phyloP scores from a whole-genome alignment of 2,329 filamentous ascomycete genomes.

The Remersonia thermophila region DNA sequence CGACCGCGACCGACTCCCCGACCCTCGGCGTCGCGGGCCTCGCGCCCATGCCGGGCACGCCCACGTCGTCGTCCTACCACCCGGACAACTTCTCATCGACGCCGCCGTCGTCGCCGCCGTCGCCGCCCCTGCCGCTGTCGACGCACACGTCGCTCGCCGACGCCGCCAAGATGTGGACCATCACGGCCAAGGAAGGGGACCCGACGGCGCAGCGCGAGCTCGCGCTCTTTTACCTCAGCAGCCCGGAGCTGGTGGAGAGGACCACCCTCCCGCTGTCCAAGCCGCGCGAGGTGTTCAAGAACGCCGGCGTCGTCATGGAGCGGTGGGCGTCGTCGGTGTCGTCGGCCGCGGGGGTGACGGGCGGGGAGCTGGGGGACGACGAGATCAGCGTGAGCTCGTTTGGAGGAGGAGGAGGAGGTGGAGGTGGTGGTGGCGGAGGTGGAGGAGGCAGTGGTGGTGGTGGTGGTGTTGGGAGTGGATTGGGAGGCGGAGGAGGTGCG shows the following conservation, averaged over 20 bases:
- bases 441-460: too few relatives aligned
- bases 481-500: slow-evolving; percentile 17
- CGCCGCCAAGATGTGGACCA: slow-evolving; percentile 79
- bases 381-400: background rate
- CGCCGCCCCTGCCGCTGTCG: slow-evolving; percentile 33
- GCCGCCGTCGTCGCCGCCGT: slow-evolving; percentile 26
- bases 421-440: slow-evolving; percentile 19
- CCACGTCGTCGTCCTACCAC: background rate
- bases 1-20: slow-evolving; percentile 9
- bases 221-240: slow-evolving; percentile 83
- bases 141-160: slow-evolving; percentile 59
- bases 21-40: slow-evolving; percentile 8
- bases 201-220: slow-evolving; percentile 84
- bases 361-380: slow-evolving; percentile 12
- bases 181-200: slow-evolving; percentile 86
- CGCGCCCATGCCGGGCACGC: background rate
- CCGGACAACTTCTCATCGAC: slow-evolving; percentile 5
- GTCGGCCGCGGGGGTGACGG: slow-evolving; percentile 22
- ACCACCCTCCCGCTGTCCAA: slow-evolving; percentile 75
- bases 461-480: too few relatives aligned
- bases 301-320: slow-evolving; percentile 70
- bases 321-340: slow-evolving; percentile 42
- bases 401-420: slow-evolving; percentile 11
- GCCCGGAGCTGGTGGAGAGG: slow-evolving; percentile 71
- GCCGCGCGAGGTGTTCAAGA: slow-evolving; percentile 81